These are phyloP conservation scores for Colletotrichum orbiculare DNA, from an alignment of 2,329 filamentous ascomycete genomes.

Conservation along the genomic window DNA sequence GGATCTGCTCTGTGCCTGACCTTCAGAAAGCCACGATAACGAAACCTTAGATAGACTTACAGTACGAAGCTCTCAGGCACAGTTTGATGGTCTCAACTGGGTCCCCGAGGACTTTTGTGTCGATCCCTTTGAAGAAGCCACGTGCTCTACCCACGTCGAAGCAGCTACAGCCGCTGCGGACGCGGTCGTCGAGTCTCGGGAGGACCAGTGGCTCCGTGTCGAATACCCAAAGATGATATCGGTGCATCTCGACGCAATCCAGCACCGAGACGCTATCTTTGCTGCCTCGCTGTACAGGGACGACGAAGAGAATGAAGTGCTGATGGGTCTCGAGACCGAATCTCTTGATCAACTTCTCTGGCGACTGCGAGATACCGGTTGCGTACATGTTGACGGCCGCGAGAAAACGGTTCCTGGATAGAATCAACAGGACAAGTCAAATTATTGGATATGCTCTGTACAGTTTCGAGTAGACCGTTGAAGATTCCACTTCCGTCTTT, in stretches of 20 bases:
- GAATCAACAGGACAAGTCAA: background rate
- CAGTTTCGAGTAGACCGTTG: too few species aligned
- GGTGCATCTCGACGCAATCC: background rate
- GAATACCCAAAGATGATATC: constrained; percentile 30
- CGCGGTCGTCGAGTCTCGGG: background rate
- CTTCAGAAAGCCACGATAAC: background rate
- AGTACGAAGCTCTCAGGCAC: background rate
- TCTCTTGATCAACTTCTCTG: constrained; percentile 8
- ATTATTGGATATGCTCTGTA: too few species aligned
- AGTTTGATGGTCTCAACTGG: background rate
- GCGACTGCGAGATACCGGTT: constrained; percentile 19
- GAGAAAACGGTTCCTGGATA: background rate
- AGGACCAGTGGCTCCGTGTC: constrained; percentile 12
- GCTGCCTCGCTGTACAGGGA: background rate
- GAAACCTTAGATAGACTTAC: background rate
- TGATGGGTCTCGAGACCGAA: constrained; percentile 5
- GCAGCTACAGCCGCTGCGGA: background rate
- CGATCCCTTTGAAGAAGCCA: constrained; percentile 11
- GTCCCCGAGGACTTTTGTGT: constrained; percentile 4
- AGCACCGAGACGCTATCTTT: too few species aligned
- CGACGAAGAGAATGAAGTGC: constrained; percentile 21
- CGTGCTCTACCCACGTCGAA: background rate
- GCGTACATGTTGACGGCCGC: constrained; percentile 18
- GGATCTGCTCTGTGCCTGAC: too few species aligned
- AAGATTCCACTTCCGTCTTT: background rate